Conservation (phyloP, 495 filamentous ascomycete genomes). For the Lasiosphaeris hirsuta region DNA sequence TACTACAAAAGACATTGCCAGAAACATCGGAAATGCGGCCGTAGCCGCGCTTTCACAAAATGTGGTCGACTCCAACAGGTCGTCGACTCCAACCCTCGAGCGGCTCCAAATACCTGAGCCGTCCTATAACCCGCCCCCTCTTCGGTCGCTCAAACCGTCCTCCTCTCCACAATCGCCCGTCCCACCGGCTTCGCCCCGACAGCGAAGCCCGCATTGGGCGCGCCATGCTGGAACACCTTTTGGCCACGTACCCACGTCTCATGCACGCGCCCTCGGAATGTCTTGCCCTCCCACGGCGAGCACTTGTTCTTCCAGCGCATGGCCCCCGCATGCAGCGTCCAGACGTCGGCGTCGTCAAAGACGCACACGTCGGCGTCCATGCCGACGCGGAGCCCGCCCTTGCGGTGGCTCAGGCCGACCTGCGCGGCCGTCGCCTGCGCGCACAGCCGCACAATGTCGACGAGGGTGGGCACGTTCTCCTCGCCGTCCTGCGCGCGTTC, state of each 20-base stretch:
- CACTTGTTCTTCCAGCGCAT: constrained; percentile 98
- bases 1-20: neutral
- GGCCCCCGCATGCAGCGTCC: constrained; percentile 57
- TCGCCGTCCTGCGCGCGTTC: constrained; percentile 51
- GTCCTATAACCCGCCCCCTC: neutral
- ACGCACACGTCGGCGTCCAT: constrained; percentile 91
- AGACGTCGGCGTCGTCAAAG: constrained; percentile 81
- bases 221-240: constrained; percentile 62
- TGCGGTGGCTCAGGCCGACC: constrained; percentile 77
- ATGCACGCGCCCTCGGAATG: constrained; percentile 71
- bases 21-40: neutral
- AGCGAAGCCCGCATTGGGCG: constrained; percentile 36
- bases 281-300: constrained; percentile 85
- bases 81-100: no score
- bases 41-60: no score
- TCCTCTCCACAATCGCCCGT: constrained; percentile 42
- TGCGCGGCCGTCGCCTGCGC: constrained; percentile 84
- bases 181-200: constrained; percentile 36
- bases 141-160: constrained; percentile 19
- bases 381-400: constrained; percentile 79
- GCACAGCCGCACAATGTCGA: constrained; percentile 82
- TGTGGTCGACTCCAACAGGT: no score
- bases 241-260: constrained; percentile 88
- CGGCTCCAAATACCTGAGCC: neutral
- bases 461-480: constrained; percentile 44